phyloP scores from a whole-genome alignment of 768 basidiomycete species.

The Leccinum ochraceum region DNA sequence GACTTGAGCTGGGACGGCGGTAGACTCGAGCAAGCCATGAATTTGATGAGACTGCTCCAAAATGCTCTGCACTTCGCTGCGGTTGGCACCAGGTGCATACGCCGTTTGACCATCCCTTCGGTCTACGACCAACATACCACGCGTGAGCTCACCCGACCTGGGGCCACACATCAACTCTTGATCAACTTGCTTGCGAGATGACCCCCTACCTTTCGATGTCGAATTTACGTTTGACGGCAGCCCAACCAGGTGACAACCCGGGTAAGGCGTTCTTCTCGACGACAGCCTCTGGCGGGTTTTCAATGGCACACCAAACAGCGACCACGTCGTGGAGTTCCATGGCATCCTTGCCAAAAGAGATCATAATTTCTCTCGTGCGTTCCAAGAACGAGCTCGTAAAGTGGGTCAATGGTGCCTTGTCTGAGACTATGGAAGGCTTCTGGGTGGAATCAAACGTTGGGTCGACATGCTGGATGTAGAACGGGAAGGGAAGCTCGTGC shows the following conservation, averaged over 20 bases:
- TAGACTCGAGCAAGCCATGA: constrained; percentile 47
- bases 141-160: constrained; percentile 75
- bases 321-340: constrained; percentile 92
- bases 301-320: constrained; percentile 85
- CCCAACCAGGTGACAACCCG: constrained; percentile 56
- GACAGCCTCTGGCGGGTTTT: constrained; percentile 53
- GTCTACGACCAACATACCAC: constrained; percentile 88
- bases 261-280: constrained; percentile 28
- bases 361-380: constrained; percentile 73
- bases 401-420: constrained; percentile 64
- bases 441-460: constrained; percentile 52
- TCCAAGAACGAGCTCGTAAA: constrained; percentile 83
- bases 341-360: constrained; percentile 77
- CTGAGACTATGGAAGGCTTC: constrained; percentile 45
- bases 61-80: constrained; percentile 59
- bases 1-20: constrained; percentile 54
- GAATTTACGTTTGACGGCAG: constrained; percentile 50
- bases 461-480: constrained; percentile 62
- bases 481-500: constrained; percentile 74
- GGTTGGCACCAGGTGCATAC: constrained; percentile 65
- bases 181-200: background rate
- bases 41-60: constrained; percentile 39
- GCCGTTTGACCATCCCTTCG: constrained; percentile 64
- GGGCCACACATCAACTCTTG: background rate
- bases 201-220: constrained; percentile 65